phyloP scores from a whole-genome alignment of 768 basidiomycete species.

The Lactarius trivialis region DNA sequence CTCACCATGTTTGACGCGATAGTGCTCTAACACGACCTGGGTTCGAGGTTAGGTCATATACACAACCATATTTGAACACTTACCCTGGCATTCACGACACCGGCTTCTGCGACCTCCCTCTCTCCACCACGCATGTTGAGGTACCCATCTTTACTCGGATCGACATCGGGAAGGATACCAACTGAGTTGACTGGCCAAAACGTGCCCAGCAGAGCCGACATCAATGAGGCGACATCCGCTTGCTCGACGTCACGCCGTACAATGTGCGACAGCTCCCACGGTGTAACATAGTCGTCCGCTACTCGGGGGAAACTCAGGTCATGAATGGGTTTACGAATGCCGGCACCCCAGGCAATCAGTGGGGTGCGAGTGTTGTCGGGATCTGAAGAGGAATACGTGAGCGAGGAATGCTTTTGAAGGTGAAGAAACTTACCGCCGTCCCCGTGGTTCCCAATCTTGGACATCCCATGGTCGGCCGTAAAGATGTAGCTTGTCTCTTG shows the following conservation, averaged over 20 bases:
- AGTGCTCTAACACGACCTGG: constrained; percentile 69
- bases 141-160: constrained; percentile 54
- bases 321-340: constrained; percentile 62
- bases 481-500: constrained; percentile 70
- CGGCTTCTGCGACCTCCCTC: constrained; percentile 44
- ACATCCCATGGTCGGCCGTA: constrained; percentile 91
- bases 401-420: background rate
- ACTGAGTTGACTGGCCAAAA: constrained; percentile 79
- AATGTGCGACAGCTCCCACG: constrained; percentile 55
- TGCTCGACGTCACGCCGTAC: constrained; percentile 74
- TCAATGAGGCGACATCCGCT: constrained; percentile 73
- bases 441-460: constrained; percentile 80
- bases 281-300: constrained; percentile 53
- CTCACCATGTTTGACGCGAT: constrained; percentile 68
- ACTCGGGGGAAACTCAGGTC: constrained; percentile 51
- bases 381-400: constrained; percentile 38
- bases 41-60: background rate
- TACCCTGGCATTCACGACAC: constrained; percentile 61
- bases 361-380: constrained; percentile 87
- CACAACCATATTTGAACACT: background rate
- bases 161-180: constrained; percentile 72
- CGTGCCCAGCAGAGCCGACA: constrained; percentile 66
- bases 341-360: constrained; percentile 75
- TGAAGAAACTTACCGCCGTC: constrained; percentile 57
- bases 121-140: constrained; percentile 43